Conservation (phyloP, 139 green algal species). For the Volvox africanus region DNA sequence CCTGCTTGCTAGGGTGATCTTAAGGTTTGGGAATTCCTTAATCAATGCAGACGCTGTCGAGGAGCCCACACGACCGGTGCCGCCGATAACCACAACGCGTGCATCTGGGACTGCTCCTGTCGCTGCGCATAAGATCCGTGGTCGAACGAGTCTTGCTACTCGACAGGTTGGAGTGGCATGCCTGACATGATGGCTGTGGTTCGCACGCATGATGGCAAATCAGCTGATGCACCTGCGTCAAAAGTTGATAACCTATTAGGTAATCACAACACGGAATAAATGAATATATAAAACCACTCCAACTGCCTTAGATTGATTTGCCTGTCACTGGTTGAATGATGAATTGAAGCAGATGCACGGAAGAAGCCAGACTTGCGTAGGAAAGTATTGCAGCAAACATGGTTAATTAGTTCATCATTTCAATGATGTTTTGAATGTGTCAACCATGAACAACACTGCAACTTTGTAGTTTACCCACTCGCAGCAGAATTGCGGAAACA, state of each 20-base stretch:
- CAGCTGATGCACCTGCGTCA: background rate
- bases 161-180: background rate
- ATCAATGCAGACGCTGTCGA: conserved; percentile 83
- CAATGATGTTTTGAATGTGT: too few species aligned
- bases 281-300: too few species aligned
- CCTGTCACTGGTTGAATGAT: too few species aligned
- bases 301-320: too few species aligned
- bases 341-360: too few species aligned
- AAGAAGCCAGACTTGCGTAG: too few species aligned
- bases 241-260: background rate
- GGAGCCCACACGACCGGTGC: conserved; percentile 88
- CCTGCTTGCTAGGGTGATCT: conserved; percentile 73
- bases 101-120: conserved; percentile 33
- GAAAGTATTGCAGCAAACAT: too few species aligned
- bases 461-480: too few species aligned
- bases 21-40: conserved; percentile 57
- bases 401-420: too few species aligned
- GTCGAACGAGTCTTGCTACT: background rate
- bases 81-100: conserved; percentile 70
- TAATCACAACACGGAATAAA: too few species aligned
- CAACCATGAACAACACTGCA: too few species aligned
- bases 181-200: background rate
- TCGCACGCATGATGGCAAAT: background rate
- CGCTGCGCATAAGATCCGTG: background rate
- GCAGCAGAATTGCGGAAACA: background rate